Conservation (phyloP, 2,329 filamentous ascomycete species). For the Colletotrichum sp. region DNA sequence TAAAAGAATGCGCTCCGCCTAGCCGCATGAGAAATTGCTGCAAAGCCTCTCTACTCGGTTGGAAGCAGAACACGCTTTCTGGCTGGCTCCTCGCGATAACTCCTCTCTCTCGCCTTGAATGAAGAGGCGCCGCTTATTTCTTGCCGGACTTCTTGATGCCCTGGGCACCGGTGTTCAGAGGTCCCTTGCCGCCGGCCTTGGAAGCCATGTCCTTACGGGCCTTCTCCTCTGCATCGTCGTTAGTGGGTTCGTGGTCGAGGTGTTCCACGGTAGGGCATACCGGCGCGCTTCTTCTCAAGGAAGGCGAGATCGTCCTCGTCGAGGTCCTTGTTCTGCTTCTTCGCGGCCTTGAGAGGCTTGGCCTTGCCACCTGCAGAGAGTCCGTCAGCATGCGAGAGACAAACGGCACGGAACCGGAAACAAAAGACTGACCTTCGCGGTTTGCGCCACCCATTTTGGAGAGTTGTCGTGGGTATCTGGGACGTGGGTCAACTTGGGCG, state of each 20-base stretch:
- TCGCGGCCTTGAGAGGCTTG: constrained; percentile 86
- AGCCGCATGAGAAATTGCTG: neutral
- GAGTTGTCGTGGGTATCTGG: constrained; percentile 4
- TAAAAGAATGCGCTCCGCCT: constrained; percentile 5
- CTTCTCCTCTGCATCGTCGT: constrained; percentile 68
- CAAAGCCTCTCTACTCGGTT: neutral
- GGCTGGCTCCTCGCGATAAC: neutral
- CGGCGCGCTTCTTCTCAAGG: constrained; percentile 82
- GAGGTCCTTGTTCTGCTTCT: constrained; percentile 82
- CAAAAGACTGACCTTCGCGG: constrained; percentile 37
- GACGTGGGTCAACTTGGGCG: neutral
- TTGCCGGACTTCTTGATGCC: constrained; percentile 99
- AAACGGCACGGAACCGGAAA: neutral
- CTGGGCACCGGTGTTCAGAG: constrained; percentile 80
- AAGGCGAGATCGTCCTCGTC: constrained; percentile 88
- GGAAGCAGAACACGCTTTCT: neutral
- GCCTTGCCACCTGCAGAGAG: constrained; percentile 71
- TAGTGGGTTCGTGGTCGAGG: neutral
- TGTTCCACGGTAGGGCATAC: constrained; percentile 53
- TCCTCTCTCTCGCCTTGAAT: neutral
- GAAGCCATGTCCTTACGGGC: constrained; percentile 83
- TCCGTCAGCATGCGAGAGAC: neutral
- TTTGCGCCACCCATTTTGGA: constrained; percentile 41
- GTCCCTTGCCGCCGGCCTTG: constrained; percentile 86
- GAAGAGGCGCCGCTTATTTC: constrained; percentile 66